Conservation (phyloP, 768 basidiomycete species). For the Artomyces pyxidatus region DNA sequence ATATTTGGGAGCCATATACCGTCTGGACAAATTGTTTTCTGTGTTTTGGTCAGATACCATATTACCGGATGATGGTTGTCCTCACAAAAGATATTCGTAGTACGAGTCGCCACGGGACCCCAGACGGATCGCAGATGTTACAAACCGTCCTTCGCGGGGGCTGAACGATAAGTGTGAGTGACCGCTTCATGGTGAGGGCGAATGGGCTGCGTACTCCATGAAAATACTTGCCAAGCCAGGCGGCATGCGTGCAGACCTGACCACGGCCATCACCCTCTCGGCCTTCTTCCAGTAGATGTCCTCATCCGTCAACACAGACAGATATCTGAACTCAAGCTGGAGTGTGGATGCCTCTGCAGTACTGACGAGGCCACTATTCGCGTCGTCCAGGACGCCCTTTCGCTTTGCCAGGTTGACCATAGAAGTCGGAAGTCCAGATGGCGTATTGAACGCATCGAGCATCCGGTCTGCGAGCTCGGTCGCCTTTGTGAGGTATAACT, state of each 20-base stretch:
- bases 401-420: conserved; percentile 62
- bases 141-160: conserved; percentile 41
- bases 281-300: conserved; percentile 74
- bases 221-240: conserved; percentile 82
- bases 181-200: background rate
- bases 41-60: conserved; percentile 9
- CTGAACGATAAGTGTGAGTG: conserved; percentile 23
- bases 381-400: conserved; percentile 50
- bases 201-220: conserved; percentile 45
- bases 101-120: conserved; percentile 91
- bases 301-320: conserved; percentile 72
- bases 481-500: conserved; percentile 68
- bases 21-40: conserved; percentile 81
- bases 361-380: conserved; percentile 56
- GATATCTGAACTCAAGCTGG: conserved; percentile 86
- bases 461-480: conserved; percentile 82
- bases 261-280: conserved; percentile 71
- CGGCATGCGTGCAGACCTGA: conserved; percentile 52
- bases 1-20: conserved; percentile 28
- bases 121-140: conserved; percentile 71
- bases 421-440: conserved; percentile 74
- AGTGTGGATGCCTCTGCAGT: conserved; percentile 85
- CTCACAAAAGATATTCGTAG: conserved; percentile 84
- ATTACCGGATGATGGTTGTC: conserved; percentile 10
- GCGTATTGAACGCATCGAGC: conserved; percentile 73